Evolutionary conservation across 2,329 filamentous ascomycete species (phyloP).

Genomic region (Aspergillus proliferans): DNA sequence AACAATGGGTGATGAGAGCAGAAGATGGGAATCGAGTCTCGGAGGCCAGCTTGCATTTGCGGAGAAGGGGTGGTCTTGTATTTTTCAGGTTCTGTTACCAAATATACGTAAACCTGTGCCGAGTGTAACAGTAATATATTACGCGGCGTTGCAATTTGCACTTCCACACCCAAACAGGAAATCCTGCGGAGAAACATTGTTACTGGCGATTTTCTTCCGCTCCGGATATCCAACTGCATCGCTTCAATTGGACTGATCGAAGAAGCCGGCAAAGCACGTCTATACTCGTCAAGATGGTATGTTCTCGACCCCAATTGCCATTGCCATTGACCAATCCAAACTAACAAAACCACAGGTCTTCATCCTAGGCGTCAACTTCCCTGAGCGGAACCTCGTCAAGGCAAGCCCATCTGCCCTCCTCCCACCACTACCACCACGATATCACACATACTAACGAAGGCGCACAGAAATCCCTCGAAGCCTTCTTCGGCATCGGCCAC

Average conservation of each 20-base stretch:
- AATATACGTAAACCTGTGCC: background rate
- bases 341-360: constrained; percentile 56
- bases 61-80: constrained; percentile 10
- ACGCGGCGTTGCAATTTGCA: constrained; percentile 3
- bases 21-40: constrained; percentile 8
- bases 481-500: constrained; percentile 79
- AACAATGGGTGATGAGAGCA: constrained; percentile 11
- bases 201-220: constrained; percentile 28
- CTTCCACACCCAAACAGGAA: background rate
- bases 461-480: constrained; percentile 55
- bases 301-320: background rate
- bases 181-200: constrained; percentile 27
- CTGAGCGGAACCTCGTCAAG: constrained; percentile 74
- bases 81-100: background rate
- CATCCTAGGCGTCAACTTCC: constrained; percentile 80
- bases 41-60: constrained; percentile 34
- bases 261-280: constrained; percentile 2
- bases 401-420: constrained; percentile 43
- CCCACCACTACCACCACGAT: constrained; percentile 2
- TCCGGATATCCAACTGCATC: constrained; percentile 6
- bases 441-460: constrained; percentile 6
- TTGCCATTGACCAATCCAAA: background rate
- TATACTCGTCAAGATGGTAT: constrained; percentile 26
- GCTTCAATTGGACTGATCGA: background rate
- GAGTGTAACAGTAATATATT: background rate